Base-by-base conservation (phyloP, 2,329 filamentous ascomycete species). In the Colletotrichum tofieldiae region DNA sequence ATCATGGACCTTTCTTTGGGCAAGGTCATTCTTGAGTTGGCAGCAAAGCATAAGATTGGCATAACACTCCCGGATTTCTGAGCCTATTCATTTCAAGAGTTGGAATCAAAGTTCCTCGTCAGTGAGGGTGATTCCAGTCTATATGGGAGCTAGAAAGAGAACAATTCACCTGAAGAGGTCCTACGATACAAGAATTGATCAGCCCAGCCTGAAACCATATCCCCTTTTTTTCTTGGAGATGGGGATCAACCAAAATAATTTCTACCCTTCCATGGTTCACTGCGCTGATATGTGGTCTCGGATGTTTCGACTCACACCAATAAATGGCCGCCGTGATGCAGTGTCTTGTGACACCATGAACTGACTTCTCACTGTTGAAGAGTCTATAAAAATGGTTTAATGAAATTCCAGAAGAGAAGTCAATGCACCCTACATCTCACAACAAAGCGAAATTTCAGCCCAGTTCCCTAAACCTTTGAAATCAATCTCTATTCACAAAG, bases 1-100 rank as follows among this genome's bases (percentile, higher is more conserved):
- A 78, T 93, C 72, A 93, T 93, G 90, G 92, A 93, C 81, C 82
- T 93, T 14, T 55, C 68, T 18, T 45, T 73, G 26, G 71, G 67
- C 43, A 73, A 67, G 71, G 71, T 51, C 1, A 72, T 69, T 43
- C 59, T 72, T 7, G 69, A 72, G 52, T 11, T 72, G 9, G 69
- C 65, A 18, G 69, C 52, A 7, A 69, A 69, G 65, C 65, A 64
- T 5, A 59, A 64, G 26, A 54, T 72, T 0, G 69, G 69, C 29
- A 72, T 65, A 23, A 60, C 39, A 6, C 45, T 72, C 7, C 20
- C 39, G n/a, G 54, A 69, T 9, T 72, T 72, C 32, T 72, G n/a
- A 54, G 18, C 23, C 20, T 23, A 5, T 14, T 32, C 18, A 35
- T 5, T 56, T 6, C 11, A n/a, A 14, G n/a, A 37, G 29, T 20